Conservation (phyloP, 2,329 filamentous ascomycete species). For the Thelonectria rubi region DNA sequence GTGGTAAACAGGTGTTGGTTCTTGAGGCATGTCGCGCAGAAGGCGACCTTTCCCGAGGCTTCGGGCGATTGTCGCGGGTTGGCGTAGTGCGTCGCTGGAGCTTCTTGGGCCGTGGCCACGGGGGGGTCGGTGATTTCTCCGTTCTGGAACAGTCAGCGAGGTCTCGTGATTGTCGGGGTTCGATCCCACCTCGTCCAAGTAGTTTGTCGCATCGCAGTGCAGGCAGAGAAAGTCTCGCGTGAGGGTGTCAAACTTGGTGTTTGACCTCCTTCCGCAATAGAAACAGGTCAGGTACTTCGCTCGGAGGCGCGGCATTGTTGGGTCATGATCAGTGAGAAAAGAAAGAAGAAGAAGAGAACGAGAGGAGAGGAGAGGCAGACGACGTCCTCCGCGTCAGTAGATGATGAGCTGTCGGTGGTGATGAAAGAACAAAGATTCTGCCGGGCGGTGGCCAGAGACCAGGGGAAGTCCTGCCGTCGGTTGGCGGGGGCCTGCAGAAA, state of each 20-base stretch:
- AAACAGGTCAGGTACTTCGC: conserved; percentile 72
- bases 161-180: background rate
- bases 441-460: conserved; percentile 45
- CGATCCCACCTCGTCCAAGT: conserved; percentile 78
- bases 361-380: background rate
- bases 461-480: no score
- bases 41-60: conserved; percentile 51
- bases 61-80: conserved; percentile 48
- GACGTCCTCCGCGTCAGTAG: background rate
- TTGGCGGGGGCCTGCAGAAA: conserved; percentile 24
- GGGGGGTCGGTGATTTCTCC: conserved; percentile 92
- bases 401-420: conserved; percentile 9
- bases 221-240: conserved; percentile 76
- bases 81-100: conserved; percentile 57
- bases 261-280: conserved; percentile 80
- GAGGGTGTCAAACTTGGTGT: conserved; percentile 64
- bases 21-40: conserved; percentile 82
- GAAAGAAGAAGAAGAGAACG: background rate
- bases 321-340: conserved; percentile 22
- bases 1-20: conserved; percentile 87
- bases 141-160: conserved; percentile 60
- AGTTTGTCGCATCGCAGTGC: conserved; percentile 86
- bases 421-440: conserved; percentile 43
- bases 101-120: conserved; percentile 59
- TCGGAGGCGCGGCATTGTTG: conserved; percentile 55